Base-by-base conservation (phyloP, 495 filamentous ascomycete species). In the Hypoxylon crocopeplum region DNA sequence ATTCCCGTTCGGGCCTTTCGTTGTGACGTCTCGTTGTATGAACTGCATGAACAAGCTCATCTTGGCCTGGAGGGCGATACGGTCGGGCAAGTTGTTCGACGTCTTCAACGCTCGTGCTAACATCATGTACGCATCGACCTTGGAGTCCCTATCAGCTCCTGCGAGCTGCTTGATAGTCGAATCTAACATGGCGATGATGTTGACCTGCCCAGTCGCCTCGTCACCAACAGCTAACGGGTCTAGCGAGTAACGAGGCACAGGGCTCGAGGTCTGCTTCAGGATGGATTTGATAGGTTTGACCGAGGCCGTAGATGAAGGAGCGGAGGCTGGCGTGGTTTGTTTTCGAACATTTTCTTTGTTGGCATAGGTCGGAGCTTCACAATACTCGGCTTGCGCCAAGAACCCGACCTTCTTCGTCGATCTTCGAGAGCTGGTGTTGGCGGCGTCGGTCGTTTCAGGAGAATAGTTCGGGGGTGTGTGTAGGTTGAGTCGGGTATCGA, bases 41-140 rank as follows among this genome's bases (percentile, higher is more conserved):
- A 89, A 96, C 38, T 88, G 84, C 46, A 84, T 83, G 20, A 98
- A 79, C 10, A 88, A 70, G 11, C 80, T 80, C 67, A 97, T 84
- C 68, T 93, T 92, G n/a, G 82, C 82, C 36, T 80, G 77, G 66
- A 97, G 78, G 12, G 87, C 85, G 32, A 87, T 82, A 19, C 83
- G 76, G 29, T 91, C 84, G 1, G 89, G 88, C 10, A 91, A 68
- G 32, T 87, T 86, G 46, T 92, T 89, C 44, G 93, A 94, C 6
- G 88, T 84, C 57, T 88, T 86, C 48, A 96, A 72, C 10, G 86
- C 84, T n/a, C 83, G 83, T 15, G 87, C 84, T 40, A 98, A 79
- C 56, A 87, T 86, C 66, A 86, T 83, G 67, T 98, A 97, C 13
- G 91, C 88, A 73, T 98, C 94, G n/a, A 93, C 66, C 60, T 88